Evolutionary conservation across 371 early-diverging fungal species (phyloP), one percentile per base, ranked within the genome.

Genomic region (Mortierella sp.): DNA sequence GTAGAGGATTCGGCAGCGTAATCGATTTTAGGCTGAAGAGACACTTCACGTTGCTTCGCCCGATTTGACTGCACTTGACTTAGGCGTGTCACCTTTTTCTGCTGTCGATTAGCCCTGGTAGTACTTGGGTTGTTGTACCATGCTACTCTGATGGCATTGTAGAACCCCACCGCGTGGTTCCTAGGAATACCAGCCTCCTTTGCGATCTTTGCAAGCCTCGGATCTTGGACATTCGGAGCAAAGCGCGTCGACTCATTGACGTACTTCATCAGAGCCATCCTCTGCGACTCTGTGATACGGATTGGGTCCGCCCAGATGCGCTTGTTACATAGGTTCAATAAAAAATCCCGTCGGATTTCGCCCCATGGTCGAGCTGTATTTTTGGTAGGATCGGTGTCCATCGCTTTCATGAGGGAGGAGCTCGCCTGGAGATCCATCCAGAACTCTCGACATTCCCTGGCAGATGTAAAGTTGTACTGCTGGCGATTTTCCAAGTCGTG

Each of bases 351-450:
- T 5, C 63, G 68, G 26, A 73, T 73, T 6, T 63, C 60, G 15
- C 30, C 24, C 75, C 75, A 73, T 12, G 72, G 60, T 28, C 60
- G 32, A 6, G 26, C 32, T 7, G 49, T 14, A 0, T 55, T 39
- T 19, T 37, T 58, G 12, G 37, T n/a, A 1, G 14, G 14, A 12
- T 43, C 28, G 9, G 49, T n/a, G 14, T 31, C 57, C 3, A 55
- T 24, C 0, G 43, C 44, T 32, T 50, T 61, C 73, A 73, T 63
- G 6, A 28, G 26, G 1, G 75, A 62, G 0, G 75, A 47, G 17
- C 55, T 73, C 5, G 67, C 14, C n/a, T 73, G 75, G 8, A 73
- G 75, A 41, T 73, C 75, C 32, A 64, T 52, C 75, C 75, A 73
- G 37, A 73, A 73, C 7, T 62, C 68, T 19, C 39, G 62, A 26